Percentiles rank a stretch among this genome's conserved stretches.
These are phyloP conservation scores for Ganoderma boninense DNA, from an alignment of 1,284 basidiomycete species.

Conservation along the genomic window DNA sequence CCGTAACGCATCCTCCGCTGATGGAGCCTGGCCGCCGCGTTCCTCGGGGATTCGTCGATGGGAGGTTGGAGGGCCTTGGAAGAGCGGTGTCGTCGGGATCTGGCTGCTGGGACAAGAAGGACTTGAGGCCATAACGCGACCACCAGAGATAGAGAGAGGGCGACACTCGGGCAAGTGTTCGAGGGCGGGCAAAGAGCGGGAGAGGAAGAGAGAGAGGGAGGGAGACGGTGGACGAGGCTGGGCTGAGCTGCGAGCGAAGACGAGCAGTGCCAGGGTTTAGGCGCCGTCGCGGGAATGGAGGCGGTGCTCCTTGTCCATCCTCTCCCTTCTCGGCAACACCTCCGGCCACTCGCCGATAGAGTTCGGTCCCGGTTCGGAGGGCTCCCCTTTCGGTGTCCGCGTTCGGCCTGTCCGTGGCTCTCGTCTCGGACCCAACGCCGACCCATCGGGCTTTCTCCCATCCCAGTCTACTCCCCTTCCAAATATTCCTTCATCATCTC, in stretches of 20 bases:
- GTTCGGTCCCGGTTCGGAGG: not conserved
- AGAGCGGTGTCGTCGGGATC: slow-evolving; percentile 47
- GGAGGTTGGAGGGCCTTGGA: slow-evolving; percentile 45
- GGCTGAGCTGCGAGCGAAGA: too few species aligned
- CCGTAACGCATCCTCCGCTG: slow-evolving; percentile 53
- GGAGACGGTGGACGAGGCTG: not conserved
- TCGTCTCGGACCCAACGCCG: not conserved
- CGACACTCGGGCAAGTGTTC: too few species aligned
- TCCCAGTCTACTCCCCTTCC: too few species aligned
- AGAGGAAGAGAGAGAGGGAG: slow-evolving; percentile 3
- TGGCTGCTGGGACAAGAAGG: slow-evolving; percentile 21
- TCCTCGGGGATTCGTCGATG: slow-evolving; percentile 56
- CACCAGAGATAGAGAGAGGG: not conserved
- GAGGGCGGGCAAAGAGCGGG: not conserved
- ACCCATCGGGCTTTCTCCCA: not conserved
- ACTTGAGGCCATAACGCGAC: slow-evolving; percentile 25
- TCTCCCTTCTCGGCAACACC: not conserved
- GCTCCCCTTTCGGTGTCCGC: not conserved
- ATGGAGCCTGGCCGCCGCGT: slow-evolving; percentile 47
- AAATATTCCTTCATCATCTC: too few species aligned
- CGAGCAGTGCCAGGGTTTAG: not conserved
- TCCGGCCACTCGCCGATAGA: not conserved
- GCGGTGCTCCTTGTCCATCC: not conserved
- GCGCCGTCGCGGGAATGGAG: not conserved
- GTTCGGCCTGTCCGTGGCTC: not conserved